These are phyloP conservation scores for Senna tora DNA, from an alignment of 306 rosid species.

Conservation along the genomic window DNA sequence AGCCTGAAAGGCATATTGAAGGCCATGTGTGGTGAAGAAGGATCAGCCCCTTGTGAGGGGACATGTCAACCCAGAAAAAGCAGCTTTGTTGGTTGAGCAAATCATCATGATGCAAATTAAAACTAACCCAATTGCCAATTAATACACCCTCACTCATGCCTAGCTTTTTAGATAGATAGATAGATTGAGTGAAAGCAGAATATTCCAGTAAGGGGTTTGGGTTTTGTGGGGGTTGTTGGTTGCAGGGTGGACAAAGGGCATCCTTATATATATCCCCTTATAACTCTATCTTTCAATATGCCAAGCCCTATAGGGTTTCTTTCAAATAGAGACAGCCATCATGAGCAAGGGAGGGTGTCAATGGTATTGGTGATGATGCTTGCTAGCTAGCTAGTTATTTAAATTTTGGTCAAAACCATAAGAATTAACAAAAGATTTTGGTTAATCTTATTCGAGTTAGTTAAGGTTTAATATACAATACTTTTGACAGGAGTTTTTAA, in stretches of 20 bases:
- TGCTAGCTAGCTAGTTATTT: no score
- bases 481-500: no score
- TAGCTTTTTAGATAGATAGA: neutral
- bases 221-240: constrained; percentile 46
- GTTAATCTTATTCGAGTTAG: no score
- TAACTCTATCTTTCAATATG: constrained; percentile 34
- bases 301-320: constrained; percentile 37
- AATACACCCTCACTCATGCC: neutral
- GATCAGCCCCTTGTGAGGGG: constrained; percentile 46
- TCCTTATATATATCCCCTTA: constrained; percentile 17
- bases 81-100: constrained; percentile 28
- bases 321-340: constrained; percentile 45
- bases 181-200: constrained; percentile 24
- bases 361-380: constrained; percentile 25
- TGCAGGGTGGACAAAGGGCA: constrained; percentile 54
- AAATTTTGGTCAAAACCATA: no score
- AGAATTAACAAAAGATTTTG: no score
- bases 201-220: constrained; percentile 29
- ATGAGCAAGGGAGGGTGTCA: constrained; percentile 40
- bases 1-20: neutral
- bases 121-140: constrained; percentile 7
- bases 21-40: constrained; percentile 48
- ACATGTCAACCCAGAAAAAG: constrained; percentile 51
- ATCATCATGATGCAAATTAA: no score
- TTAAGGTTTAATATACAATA: no score